Evolutionary conservation across 2,329 filamentous ascomycete species (phyloP), one percentile per base, ranked within the genome.

Genomic region (Capronia americana): DNA sequence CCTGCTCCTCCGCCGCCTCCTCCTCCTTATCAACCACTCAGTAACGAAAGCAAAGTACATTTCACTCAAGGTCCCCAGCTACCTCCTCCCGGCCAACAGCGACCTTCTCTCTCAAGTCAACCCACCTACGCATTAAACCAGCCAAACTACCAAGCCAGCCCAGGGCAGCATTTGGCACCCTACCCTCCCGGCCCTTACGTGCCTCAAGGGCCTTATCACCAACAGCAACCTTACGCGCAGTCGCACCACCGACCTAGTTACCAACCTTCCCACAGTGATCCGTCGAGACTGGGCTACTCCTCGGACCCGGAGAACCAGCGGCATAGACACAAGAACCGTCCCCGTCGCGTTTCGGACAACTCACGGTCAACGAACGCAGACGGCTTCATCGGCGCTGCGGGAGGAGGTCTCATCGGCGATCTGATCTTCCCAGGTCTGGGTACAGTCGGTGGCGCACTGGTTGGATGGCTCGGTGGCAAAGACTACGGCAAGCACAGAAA

Each of bases 361-460:
- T 70, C 71, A n/a, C 67, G 69, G 44, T 70, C 70, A 26, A 63
- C 71, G 2, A 69, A 69, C 26, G 54, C 71, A 5, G 71, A 74
- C 41, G 70, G 61, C 2, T 67, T 74, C 26, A 23, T 74, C 6
- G 72, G 72, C n/a, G 71, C 70, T 26, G 69, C 72, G 20, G 71
- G 70, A 23, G 72, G 72, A 14, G 71, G 71, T 5, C 34, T 74
- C 11, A 65, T 74, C 14, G 72, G 72, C 26, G 72, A 74, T 51
- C 58, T 74, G 8, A 70, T 74, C 23, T 73, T 73, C 57, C 72
- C 72, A 5, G 72, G 72, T 24, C 59, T 74, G 14, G 72, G 72
- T 2, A 74, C 72, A 20, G 63, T 74, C 10, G 72, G 72, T 34
- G 72, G 72, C 20, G 72, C 70, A n/a, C 54, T 72, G 17, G 62